Conservation (phyloP, 73 alveolate species). For the Paramecium tetraurelia region DNA sequence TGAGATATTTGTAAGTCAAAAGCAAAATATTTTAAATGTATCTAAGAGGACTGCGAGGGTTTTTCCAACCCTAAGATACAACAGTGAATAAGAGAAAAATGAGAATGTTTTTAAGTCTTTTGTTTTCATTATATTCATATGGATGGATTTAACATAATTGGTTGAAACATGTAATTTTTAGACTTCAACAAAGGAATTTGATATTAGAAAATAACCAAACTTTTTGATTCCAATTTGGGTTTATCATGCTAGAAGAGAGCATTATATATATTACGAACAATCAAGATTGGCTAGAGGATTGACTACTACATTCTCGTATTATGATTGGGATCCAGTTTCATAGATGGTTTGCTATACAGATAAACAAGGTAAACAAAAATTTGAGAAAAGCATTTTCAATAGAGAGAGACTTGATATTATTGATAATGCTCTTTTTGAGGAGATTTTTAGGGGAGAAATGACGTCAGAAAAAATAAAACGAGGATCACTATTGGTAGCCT, state of each 20-base stretch:
- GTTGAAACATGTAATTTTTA: conserved; percentile 34
- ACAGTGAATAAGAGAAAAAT: not conserved
- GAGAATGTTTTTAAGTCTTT: not conserved
- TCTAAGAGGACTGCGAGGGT: not conserved
- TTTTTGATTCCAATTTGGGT: conserved; percentile 72
- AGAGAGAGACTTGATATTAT: conserved; percentile 78
- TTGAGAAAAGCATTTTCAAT: conserved; percentile 72
- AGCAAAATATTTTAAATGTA: not conserved
- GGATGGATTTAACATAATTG: conserved; percentile 35
- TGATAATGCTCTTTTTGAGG: conserved; percentile 75
- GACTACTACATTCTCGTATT: conserved; percentile 75
- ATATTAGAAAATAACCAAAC: conserved; percentile 71
- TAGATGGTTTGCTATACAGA: conserved; percentile 84
- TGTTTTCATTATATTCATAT: not conserved
- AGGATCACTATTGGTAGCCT: conserved; percentile 74
- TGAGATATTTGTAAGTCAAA: not conserved
- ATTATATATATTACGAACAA: conserved; percentile 78
- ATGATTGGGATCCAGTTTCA: conserved; percentile 75
- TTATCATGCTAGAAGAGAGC: conserved; percentile 77
- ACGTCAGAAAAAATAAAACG: conserved; percentile 63
- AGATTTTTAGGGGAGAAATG: conserved; percentile 57
- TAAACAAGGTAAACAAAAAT: conserved; percentile 66
- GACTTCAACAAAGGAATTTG: conserved; percentile 47
- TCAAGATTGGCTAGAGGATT: conserved; percentile 79
- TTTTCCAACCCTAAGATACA: not conserved